These are phyloP conservation scores for Aspergillus sclerotiicarbonarius DNA, from an alignment of 495 filamentous ascomycete species.

Conservation along the genomic window DNA sequence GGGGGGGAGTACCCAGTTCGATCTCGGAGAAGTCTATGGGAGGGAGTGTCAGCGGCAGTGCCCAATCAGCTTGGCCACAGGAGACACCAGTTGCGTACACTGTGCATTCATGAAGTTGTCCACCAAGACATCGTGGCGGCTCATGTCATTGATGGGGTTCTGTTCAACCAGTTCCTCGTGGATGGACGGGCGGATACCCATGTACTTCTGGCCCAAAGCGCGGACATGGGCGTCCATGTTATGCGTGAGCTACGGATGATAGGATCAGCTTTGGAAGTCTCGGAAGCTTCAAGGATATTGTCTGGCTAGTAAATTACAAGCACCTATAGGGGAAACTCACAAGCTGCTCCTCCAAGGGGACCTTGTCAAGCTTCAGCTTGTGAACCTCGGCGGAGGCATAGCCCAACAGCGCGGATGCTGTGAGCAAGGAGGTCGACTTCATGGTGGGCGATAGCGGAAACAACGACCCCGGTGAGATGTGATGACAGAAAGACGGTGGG, in stretches of 20 bases:
- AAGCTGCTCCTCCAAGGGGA: conserved; percentile 88
- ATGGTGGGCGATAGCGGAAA: conserved; percentile 49
- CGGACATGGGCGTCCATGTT: conserved; percentile 79
- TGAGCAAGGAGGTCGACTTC: conserved; percentile 75
- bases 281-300: neutral
- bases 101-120: conserved; percentile 99
- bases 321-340: conserved; percentile 49
- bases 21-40: conserved; percentile 94
- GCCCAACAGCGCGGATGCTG: conserved; percentile 78
- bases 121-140: conserved; percentile 80
- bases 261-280: conserved; percentile 17
- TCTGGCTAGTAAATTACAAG: neutral
- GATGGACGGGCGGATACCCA: conserved; percentile 72
- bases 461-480: conserved; percentile 11
- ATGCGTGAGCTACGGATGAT: conserved; percentile 57
- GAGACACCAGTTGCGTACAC: conserved; percentile 60
- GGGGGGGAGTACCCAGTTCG: conserved; percentile 84
- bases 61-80: neutral
- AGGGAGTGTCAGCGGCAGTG: conserved; percentile 7
- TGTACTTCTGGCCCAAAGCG: conserved; percentile 78
- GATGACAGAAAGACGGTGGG: conserved; percentile 11
- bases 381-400: conserved; percentile 80
- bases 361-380: conserved; percentile 96
- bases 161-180: conserved; percentile 77
- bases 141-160: conserved; percentile 61